phyloP scores from a whole-genome alignment of 2,329 filamentous ascomycete species.

The Talaromyces pinophilus region DNA sequence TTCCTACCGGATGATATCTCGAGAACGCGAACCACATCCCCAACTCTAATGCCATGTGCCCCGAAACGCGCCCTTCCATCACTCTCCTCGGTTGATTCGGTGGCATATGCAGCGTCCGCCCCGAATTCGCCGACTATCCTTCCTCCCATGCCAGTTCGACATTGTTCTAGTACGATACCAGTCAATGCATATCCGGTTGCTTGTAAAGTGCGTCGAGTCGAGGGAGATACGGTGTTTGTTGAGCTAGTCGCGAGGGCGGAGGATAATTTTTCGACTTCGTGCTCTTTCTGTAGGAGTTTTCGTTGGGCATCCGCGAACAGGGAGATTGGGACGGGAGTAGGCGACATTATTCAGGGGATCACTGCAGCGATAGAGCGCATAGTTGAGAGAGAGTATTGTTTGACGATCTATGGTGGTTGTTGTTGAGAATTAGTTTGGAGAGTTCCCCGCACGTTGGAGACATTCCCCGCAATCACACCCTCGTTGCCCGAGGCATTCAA shows the following conservation, averaged over 20 bases:
- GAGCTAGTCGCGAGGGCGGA: slow-evolving; percentile 46
- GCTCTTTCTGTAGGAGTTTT: slow-evolving; percentile 45
- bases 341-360: slow-evolving; percentile 4
- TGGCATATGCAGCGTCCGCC: slow-evolving; percentile 67
- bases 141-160: slow-evolving; percentile 88
- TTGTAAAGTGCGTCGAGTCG: slow-evolving; percentile 47
- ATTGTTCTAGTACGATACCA: slow-evolving; percentile 66
- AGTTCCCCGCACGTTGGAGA: slow-evolving; percentile 21
- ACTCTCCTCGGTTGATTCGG: slow-evolving; percentile 33
- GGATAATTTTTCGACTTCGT: slow-evolving; percentile 48
- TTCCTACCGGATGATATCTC: slow-evolving; percentile 37
- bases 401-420: neutral
- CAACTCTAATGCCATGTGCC: slow-evolving; percentile 50
- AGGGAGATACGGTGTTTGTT: slow-evolving; percentile 43
- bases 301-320: slow-evolving; percentile 47
- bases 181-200: slow-evolving; percentile 45
- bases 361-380: neutral
- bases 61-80: slow-evolving; percentile 47
- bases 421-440: neutral
- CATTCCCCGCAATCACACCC: slow-evolving; percentile 17
- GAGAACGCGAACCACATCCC: slow-evolving; percentile 50
- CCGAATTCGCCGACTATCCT: slow-evolving; percentile 81
- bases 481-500: neutral
- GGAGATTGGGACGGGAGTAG: slow-evolving; percentile 38
- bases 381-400: slow-evolving; percentile 10